A percentile compares a stretch with the other conserved stretches of the same genome.
phyloP scores from a whole-genome alignment of 2,329 filamentous ascomycete genomes.

The Periconia sp. region DNA sequence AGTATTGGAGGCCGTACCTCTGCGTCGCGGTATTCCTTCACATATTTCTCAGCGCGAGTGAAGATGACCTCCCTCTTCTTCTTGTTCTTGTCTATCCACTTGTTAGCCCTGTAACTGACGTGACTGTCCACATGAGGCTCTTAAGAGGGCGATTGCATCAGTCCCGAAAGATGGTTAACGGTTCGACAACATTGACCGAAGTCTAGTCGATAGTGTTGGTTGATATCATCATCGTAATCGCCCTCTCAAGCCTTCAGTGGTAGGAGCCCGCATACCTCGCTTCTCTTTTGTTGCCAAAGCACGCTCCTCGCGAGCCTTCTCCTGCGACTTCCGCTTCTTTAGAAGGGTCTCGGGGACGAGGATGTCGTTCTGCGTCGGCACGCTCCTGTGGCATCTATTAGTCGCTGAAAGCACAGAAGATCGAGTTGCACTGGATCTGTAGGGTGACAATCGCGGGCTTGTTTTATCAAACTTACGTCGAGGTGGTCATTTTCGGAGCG shows the following conservation, averaged over 20 bases:
- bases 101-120: slow-evolving; percentile 39
- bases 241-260: slow-evolving; percentile 26
- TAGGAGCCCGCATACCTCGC: slow-evolving; percentile 73
- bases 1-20: slow-evolving; percentile 55
- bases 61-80: slow-evolving; percentile 99
- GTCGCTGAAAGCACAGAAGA: not conserved
- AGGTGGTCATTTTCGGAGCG: slow-evolving; percentile 46
- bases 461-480: slow-evolving; percentile 72
- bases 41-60: slow-evolving; percentile 99
- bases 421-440: too few relatives aligned
- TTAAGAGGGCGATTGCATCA: slow-evolving; percentile 62
- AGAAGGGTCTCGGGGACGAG: slow-evolving; percentile 98
- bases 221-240: slow-evolving; percentile 80
- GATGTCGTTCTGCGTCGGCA: slow-evolving; percentile 93
- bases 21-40: slow-evolving; percentile 98
- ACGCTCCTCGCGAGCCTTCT: slow-evolving; percentile 96
- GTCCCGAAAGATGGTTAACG: slow-evolving; percentile 99
- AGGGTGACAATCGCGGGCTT: too few relatives aligned
- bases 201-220: slow-evolving; percentile 90
- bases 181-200: slow-evolving; percentile 94
- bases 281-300: slow-evolving; percentile 80
- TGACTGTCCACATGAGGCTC: slow-evolving; percentile 9
- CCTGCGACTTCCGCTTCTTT: slow-evolving; percentile 99
- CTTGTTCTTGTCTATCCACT: slow-evolving; percentile 80
- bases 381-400: slow-evolving; percentile 67